Conservation (phyloP, 805 yeast species). For the Saturnispora ahearnii region DNA sequence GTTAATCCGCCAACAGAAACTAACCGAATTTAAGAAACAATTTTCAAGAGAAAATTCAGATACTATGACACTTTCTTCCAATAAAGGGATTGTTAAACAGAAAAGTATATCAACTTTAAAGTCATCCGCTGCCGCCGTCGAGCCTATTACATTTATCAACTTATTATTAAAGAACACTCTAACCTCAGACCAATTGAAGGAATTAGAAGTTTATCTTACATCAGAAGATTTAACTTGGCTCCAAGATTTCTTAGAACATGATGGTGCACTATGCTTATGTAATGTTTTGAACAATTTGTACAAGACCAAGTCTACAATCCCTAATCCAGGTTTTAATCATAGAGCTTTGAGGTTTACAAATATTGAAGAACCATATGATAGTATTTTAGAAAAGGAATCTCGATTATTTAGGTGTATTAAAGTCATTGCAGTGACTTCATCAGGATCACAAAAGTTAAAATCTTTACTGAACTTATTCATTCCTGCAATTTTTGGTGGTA, state of each 20-base stretch:
- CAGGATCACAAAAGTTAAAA: constrained; percentile 61
- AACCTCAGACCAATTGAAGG: constrained; percentile 61
- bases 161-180: constrained; percentile 63
- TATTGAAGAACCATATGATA: constrained; percentile 25
- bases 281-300: constrained; percentile 44
- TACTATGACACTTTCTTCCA: neutral
- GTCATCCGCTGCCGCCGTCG: constrained; percentile 33
- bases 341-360: constrained; percentile 21
- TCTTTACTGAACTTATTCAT: constrained; percentile 42
- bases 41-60: constrained; percentile 14
- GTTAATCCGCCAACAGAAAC: constrained; percentile 77
- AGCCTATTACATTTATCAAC: constrained; percentile 44
- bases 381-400: constrained; percentile 54
- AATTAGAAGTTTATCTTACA: constrained; percentile 83
- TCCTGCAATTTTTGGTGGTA: constrained; percentile 67
- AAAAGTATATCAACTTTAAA: constrained; percentile 1
- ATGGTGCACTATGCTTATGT: constrained; percentile 85
- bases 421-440: constrained; percentile 61
- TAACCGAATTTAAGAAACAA: constrained; percentile 60
- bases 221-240: constrained; percentile 81
- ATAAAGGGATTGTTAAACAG: neutral
- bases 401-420: constrained; percentile 74
- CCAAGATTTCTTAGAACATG: constrained; percentile 64
- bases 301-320: constrained; percentile 22
- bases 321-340: neutral